Conservation (phyloP, 257 asterid species). For the Orobanche coerulescens region DNA sequence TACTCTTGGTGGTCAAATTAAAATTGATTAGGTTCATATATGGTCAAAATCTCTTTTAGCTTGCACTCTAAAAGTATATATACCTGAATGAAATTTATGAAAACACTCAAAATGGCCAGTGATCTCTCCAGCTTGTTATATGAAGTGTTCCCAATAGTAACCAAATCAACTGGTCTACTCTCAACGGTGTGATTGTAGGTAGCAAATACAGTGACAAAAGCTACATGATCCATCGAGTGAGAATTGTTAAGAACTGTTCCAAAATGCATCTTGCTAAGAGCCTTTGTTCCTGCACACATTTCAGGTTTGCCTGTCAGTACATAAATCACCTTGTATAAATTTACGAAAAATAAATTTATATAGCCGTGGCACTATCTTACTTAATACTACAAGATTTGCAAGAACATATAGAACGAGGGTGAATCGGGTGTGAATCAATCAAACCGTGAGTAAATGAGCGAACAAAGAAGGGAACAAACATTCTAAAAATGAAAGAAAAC, state of each 20-base stretch:
- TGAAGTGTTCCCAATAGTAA: slow-evolving; percentile 62
- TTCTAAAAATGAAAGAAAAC: neutral
- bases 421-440: neutral
- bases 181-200: slow-evolving; percentile 48
- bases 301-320: slow-evolving; percentile 7
- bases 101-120: slow-evolving; percentile 64
- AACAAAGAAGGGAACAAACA: neutral
- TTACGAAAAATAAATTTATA: neutral
- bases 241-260: slow-evolving; percentile 20
- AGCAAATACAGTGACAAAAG: slow-evolving; percentile 71
- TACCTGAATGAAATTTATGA: slow-evolving; percentile 87
- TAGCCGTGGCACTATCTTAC: neutral
- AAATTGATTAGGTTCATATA: neutral
- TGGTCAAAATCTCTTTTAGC: neutral
- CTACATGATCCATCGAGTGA: slow-evolving; percentile 32
- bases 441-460: neutral
- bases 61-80: neutral
- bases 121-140: slow-evolving; percentile 79
- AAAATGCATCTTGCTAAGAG: slow-evolving; percentile 57
- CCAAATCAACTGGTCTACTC: slow-evolving; percentile 42
- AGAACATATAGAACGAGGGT: neutral
- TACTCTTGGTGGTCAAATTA: no score
- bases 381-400: neutral
- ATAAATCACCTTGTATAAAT: neutral
- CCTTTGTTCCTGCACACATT: slow-evolving; percentile 49